Evolutionary conservation across 2,329 filamentous ascomycete species (phyloP), one percentile per base, ranked within the genome.

Genomic region (Xylariaceae sp.): DNA sequence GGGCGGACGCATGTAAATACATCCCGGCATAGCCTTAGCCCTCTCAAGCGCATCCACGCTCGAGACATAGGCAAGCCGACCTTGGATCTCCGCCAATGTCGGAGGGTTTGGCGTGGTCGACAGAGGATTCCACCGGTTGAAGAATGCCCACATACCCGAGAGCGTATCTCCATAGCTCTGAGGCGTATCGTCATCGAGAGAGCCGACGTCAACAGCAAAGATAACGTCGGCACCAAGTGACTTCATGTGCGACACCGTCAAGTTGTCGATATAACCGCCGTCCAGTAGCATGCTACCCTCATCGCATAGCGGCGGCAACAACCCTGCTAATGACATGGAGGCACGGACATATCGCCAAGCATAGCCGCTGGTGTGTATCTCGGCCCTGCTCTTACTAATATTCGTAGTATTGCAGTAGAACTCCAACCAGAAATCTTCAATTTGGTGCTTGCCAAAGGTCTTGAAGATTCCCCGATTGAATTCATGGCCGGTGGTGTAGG

Each of bases 351-450:
- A 99, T 48, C 95, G 85, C 94, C 94, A 99, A 0, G 94, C 93
- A 70, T 99, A 99, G 11, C 94, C 94, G 62, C 89, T 94, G 0
- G 92, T 97, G 74, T 99, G 94, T 66, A 95, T 92, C 72, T 99
- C 94, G 2, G 86, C 86, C 17, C 93, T 84, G 62, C 89, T 94
- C 74, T 96, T 95, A 77, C 89, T 95, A 75, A 99, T 97, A 74
- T 97, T 99, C 44, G 95, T 99, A 0, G 94, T 97, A 75, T 99
- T 99, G 82, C 95, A 99, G 77, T 99, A 99, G 73, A 91, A 99
- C 67, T 96, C 92, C 9, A 99, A 83, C 94, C 94, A 99, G 70
- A 97, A 99, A 73, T 99, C 94, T 75, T 99, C 94, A 59, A 99
- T 97, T 72, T 97, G 94, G 8, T 90, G 90, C 69, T 97, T 91